Percentiles rank a stretch among this genome's conserved stretches.
Conservation (phyloP, 1,284 basidiomycete genomes). For the Cutaneotrichosporon dermatis region DNA sequence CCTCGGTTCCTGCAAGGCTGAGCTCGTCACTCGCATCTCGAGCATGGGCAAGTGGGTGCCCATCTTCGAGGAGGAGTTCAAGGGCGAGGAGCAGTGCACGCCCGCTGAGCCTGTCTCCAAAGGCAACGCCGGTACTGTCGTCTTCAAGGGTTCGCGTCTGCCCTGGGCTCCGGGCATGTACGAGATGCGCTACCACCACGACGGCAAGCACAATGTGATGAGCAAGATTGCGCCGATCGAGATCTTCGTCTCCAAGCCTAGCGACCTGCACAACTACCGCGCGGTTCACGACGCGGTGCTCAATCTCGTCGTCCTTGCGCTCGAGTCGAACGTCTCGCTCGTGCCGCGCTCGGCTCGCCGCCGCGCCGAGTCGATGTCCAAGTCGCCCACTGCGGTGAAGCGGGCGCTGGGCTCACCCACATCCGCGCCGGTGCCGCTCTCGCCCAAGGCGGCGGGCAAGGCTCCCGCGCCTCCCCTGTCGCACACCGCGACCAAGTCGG, state of each 20-base stretch:
- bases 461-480: not conserved
- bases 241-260: conserved; percentile 55
- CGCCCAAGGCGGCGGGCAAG: not conserved
- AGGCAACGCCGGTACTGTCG: conserved; percentile 61
- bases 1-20: conserved; percentile 77
- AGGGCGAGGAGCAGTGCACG: conserved; percentile 70
- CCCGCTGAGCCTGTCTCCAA: conserved; percentile 29
- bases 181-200: conserved; percentile 77
- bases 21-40: conserved; percentile 76
- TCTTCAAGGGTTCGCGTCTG: conserved; percentile 70
- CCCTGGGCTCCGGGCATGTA: conserved; percentile 85
- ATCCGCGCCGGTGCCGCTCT: not conserved
- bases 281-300: conserved; percentile 64
- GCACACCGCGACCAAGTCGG: not conserved
- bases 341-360: conserved; percentile 61
- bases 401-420: not conserved
- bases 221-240: conserved; percentile 75
- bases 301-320: conserved; percentile 75
- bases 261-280: conserved; percentile 57
- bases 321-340: conserved; percentile 76
- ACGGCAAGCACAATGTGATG: conserved; percentile 95
- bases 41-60: conserved; percentile 90
- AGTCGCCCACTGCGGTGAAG: not conserved
- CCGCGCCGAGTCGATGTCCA: conserved; percentile 6
- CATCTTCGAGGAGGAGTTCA: conserved; percentile 87